A percentile compares a stretch with the other conserved stretches of the same genome.
Evolutionary conservation across 1,284 basidiomycete species (phyloP).

Genomic region (Ustilago sp.): DNA sequence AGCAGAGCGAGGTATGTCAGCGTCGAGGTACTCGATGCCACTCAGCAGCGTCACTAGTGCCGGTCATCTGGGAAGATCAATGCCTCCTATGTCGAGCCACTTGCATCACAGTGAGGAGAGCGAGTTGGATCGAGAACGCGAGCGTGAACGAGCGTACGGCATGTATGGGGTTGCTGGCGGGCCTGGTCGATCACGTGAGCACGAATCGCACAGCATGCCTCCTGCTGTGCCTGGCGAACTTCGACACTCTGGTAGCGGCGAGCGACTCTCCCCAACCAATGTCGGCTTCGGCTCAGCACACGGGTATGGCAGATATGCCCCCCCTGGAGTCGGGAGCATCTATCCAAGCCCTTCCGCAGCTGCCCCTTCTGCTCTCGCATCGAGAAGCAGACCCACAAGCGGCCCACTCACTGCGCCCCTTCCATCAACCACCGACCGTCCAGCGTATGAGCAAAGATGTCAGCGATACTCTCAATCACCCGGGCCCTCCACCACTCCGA

Average conservation of each 20-base stretch:
- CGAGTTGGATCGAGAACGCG: slow-evolving; percentile 23
- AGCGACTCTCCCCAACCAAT: slow-evolving; percentile 34
- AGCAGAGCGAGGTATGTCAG: slow-evolving; percentile 27
- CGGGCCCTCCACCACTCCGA: slow-evolving; percentile 13
- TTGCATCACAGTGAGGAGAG: slow-evolving; percentile 20
- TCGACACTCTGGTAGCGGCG: slow-evolving; percentile 23
- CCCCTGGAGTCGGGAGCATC: slow-evolving; percentile 27
- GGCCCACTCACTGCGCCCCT: slow-evolving; percentile 36
- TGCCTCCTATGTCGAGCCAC: slow-evolving; percentile 26
- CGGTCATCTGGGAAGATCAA: slow-evolving; percentile 23
- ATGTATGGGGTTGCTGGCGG: slow-evolving; percentile 21
- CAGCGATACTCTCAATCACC: slow-evolving; percentile 45
- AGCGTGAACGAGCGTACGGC: slow-evolving; percentile 30
- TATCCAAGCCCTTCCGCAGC: slow-evolving; percentile 24
- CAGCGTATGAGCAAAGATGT: slow-evolving; percentile 43
- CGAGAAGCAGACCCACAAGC: slow-evolving; percentile 17
- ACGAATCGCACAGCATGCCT: slow-evolving; percentile 42
- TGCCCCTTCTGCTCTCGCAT: slow-evolving; percentile 20
- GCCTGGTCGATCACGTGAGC: slow-evolving; percentile 25
- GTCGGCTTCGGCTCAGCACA: slow-evolving; percentile 26
- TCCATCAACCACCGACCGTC: slow-evolving; percentile 24
- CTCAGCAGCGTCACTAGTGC: slow-evolving; percentile 23
- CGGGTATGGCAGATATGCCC: slow-evolving; percentile 34
- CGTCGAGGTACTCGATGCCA: slow-evolving; percentile 43
- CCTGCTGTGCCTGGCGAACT: slow-evolving; percentile 26